Percentiles rank a stretch among this genome's conserved stretches.
Conservation (phyloP, 441 rosid genomes). For the Euphorbia schlechtendalii region DNA sequence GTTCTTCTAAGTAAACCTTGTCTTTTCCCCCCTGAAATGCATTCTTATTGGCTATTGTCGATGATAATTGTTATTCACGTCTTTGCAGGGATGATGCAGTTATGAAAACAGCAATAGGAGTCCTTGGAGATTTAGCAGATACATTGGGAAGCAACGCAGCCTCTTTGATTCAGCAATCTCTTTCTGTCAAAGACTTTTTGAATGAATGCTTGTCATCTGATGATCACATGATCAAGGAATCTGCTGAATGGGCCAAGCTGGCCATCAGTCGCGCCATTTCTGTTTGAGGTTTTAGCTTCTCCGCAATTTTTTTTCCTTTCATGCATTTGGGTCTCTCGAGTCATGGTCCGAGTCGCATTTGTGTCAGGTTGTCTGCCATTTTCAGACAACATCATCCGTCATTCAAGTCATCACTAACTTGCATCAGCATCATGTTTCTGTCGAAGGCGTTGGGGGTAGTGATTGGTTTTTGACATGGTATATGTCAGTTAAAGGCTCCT, state of each 20-base stretch:
- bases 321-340: slow-evolving; percentile 53
- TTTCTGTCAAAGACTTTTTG: slow-evolving; percentile 47
- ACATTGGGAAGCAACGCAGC: slow-evolving; percentile 50
- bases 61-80: slow-evolving; percentile 6
- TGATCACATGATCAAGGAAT: slow-evolving; percentile 68
- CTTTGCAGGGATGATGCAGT: slow-evolving; percentile 47
- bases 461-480: too few relatives aligned
- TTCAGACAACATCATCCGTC: slow-evolving; percentile 25
- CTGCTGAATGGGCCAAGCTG: slow-evolving; percentile 68
- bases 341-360: slow-evolving; percentile 38
- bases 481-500: background rate
- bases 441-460: too few relatives aligned
- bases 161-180: slow-evolving; percentile 48
- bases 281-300: slow-evolving; percentile 32
- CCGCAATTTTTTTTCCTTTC: slow-evolving; percentile 22
- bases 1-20: slow-evolving; percentile 17
- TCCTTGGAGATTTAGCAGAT: slow-evolving; percentile 58
- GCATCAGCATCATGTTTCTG: slow-evolving; percentile 32
- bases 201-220: slow-evolving; percentile 46
- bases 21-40: background rate
- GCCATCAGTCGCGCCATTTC: slow-evolving; percentile 49
- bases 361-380: slow-evolving; percentile 41
- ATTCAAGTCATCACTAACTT: slow-evolving; percentile 32
- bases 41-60: background rate
- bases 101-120: slow-evolving; percentile 55